Evolutionary conservation across 805 yeast species (phyloP), one percentile per base, ranked within the genome.

Genomic region (Candida xyloterini): DNA sequence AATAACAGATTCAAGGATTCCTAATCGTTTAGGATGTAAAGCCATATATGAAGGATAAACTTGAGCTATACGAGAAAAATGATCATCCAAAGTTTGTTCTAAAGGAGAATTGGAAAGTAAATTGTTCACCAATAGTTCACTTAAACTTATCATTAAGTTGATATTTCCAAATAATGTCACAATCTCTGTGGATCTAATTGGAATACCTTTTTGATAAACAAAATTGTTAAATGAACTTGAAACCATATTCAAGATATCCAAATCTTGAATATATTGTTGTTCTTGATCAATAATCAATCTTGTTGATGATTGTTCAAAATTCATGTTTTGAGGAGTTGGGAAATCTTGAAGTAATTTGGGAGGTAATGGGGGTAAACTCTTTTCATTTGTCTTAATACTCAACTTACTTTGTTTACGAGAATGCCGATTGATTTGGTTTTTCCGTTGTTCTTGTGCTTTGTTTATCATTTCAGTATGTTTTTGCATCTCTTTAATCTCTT

Each of bases 141-240:
- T 64, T 5, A 70, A 48, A 8, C 66, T 64, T 5, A 60, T 40
- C 23, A 74, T 60, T 1, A 70, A 61, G 11, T 59, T 67, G 27
- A 71, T 48, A 45, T 72, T 71, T 1, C 75, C 73, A 56, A 74
- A 73, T 2, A 74, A 46, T 7, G 64, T 38, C 5, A 63, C 31
- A 38, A 65, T 66, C 23, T 72, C 74, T 16, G 55, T 55, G 5
- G 50, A 35, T 18, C 63, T 48, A 9, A 72, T 49, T 10, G 63
- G 59, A 32, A 62, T 49, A 15, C 52, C 55, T 30, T 56, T 59
- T 20, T 55, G 54, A 21, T 43, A 47, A 5, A 62, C 57, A 31
- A 55, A 59, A 28, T 52, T 52, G 18, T 68, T 46, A 9, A 62
- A 48, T 5, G 62, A 57, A 8, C 66, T 51, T 35, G 63, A 67